Evolutionary conservation across 2,329 filamentous ascomycete species (phyloP).

Genomic region (Beauveria sp.): DNA sequence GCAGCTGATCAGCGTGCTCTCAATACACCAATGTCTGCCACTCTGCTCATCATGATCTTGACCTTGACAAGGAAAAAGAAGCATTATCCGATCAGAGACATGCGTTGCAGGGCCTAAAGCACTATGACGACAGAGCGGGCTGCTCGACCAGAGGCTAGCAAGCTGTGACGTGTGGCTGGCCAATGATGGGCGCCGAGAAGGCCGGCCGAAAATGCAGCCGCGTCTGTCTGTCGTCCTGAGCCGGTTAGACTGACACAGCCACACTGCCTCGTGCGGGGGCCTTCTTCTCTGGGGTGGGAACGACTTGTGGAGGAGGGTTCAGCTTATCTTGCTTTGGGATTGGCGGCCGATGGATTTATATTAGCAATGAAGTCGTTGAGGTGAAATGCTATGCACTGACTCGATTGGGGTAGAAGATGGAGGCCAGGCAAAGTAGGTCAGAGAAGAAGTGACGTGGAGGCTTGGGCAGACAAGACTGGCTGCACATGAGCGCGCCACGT

Average conservation of each 20-base stretch:
- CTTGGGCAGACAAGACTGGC: neutral
- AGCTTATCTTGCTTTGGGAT: neutral
- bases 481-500: neutral
- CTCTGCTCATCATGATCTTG: neutral
- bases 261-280: constrained; percentile 1
- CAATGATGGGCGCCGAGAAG: neutral
- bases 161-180: neutral
- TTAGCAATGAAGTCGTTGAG: no score
- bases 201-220: neutral
- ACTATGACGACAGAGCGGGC: constrained; percentile 11
- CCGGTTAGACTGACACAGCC: neutral
- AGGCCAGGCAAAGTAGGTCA: neutral
- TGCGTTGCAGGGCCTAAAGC: constrained; percentile 6
- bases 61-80: neutral
- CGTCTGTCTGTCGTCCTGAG: neutral
- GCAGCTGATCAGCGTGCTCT: neutral
- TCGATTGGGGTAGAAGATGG: neutral
- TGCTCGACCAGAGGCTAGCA: neutral
- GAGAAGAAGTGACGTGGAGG: neutral
- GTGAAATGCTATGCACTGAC: neutral
- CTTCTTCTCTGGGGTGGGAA: neutral
- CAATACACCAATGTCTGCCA: neutral
- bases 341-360: neutral
- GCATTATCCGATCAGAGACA: constrained; percentile 9
- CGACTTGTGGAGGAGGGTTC: neutral